phyloP scores from a whole-genome alignment of 768 basidiomycete genomes.

The Psilocybe azurescens region DNA sequence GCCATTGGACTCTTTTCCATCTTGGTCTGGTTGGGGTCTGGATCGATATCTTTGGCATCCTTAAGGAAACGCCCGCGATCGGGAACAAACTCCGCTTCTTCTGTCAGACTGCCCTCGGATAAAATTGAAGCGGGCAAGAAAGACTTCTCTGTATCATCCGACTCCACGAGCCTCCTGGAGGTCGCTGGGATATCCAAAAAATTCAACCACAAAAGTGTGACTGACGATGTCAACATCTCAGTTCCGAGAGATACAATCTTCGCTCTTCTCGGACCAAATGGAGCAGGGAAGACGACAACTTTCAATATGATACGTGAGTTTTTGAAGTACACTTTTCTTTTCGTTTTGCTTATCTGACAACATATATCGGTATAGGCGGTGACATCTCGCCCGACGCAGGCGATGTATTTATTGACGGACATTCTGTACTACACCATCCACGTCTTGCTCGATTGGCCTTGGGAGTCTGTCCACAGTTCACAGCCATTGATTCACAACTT shows the following conservation, averaged over 20 bases:
- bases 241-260: slow-evolving; percentile 67
- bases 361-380: slow-evolving; percentile 50
- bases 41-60: slow-evolving; percentile 43
- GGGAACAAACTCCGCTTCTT: slow-evolving; percentile 14
- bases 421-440: slow-evolving; percentile 66
- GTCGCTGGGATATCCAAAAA: slow-evolving; percentile 68
- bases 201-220: slow-evolving; percentile 60
- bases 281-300: slow-evolving; percentile 83
- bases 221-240: slow-evolving; percentile 75
- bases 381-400: slow-evolving; percentile 70
- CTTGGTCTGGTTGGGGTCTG: slow-evolving; percentile 77
- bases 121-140: slow-evolving; percentile 61
- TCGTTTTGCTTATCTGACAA: neutral
- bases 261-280: slow-evolving; percentile 80
- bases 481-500: slow-evolving; percentile 78
- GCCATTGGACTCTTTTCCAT: slow-evolving; percentile 63
- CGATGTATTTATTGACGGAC: slow-evolving; percentile 69
- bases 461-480: slow-evolving; percentile 86
- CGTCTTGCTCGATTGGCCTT: slow-evolving; percentile 68
- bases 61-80: slow-evolving; percentile 39
- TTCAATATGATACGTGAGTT: slow-evolving; percentile 80
- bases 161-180: slow-evolving; percentile 60
- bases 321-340: neutral
- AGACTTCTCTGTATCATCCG: slow-evolving; percentile 38
- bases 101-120: slow-evolving; percentile 22